Evolutionary conservation across 768 basidiomycete species (phyloP).

Genomic region (Antrodiella citrinella): DNA sequence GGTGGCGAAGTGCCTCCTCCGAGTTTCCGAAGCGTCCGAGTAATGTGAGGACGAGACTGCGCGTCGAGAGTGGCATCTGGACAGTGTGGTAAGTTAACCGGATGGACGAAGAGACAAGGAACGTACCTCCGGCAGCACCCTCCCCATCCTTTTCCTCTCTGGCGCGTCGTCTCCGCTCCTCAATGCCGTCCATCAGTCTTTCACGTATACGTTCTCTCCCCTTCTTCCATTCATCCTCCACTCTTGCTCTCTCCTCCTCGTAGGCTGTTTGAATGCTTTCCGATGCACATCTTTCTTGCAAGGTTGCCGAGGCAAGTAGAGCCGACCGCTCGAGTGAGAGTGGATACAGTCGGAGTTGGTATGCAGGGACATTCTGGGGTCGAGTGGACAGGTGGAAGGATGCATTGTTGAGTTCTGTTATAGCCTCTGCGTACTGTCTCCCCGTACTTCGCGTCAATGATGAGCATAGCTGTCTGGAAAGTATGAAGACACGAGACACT

Average conservation of each 20-base stretch:
- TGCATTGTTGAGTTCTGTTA: constrained; percentile 49
- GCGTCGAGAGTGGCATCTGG: constrained; percentile 68
- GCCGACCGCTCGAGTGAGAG: constrained; percentile 72
- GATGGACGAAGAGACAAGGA: constrained; percentile 1
- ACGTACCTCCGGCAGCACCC: constrained; percentile 61
- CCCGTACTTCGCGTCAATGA: constrained; percentile 35
- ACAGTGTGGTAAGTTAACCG: not conserved
- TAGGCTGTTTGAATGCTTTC: constrained; percentile 64
- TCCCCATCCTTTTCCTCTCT: constrained; percentile 88
- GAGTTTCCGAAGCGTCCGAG: constrained; percentile 79
- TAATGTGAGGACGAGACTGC: constrained; percentile 72
- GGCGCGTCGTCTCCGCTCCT: constrained; percentile 70
- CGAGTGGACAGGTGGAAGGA: constrained; percentile 57
- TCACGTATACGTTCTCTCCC: constrained; percentile 72
- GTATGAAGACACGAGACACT: constrained; percentile 18
- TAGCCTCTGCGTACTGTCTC: constrained; percentile 41
- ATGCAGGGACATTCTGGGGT: constrained; percentile 58
- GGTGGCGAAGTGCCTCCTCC: constrained; percentile 65
- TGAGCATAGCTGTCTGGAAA: not conserved
- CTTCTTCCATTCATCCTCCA: constrained; percentile 76
- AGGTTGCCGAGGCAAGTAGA: constrained; percentile 52
- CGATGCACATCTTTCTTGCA: constrained; percentile 62
- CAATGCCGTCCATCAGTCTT: constrained; percentile 74
- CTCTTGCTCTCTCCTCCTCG: constrained; percentile 68
- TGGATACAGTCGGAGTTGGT: constrained; percentile 66